Evolutionary conservation across 768 basidiomycete species (phyloP).

Genomic region (Kwoniella europaea): DNA sequence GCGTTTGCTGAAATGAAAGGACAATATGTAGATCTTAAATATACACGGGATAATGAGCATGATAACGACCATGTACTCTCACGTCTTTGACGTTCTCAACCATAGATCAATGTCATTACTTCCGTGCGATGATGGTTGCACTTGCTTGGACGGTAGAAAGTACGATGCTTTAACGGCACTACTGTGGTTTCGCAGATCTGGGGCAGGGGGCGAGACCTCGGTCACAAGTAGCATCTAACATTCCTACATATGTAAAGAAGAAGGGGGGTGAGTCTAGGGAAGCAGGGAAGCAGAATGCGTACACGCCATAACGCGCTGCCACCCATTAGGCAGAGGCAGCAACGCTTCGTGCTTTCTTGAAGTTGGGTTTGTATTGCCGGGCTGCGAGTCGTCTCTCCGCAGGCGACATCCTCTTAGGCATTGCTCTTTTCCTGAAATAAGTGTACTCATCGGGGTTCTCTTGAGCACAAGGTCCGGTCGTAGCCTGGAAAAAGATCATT

Average conservation of each 20-base stretch:
- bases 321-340: background rate
- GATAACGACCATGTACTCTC: background rate
- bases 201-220: too few relatives aligned
- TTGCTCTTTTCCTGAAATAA: background rate
- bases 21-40: too few relatives aligned
- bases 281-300: too few relatives aligned
- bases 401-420: background rate
- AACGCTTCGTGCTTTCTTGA: background rate
- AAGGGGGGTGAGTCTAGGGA: background rate
- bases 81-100: background rate
- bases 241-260: background rate
- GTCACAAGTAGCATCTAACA: background rate
- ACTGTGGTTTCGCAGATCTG: too few relatives aligned
- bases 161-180: conserved; percentile 75
- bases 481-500: background rate
- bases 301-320: background rate
- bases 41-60: background rate
- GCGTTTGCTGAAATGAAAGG: too few relatives aligned
- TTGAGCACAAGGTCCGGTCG: background rate
- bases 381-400: background rate
- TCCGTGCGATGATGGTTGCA: conserved; percentile 43
- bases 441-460: background rate
- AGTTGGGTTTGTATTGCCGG: background rate
- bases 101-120: background rate
- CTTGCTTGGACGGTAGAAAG: conserved; percentile 54